Percentiles rank a stretch among this genome's conserved stretches.
phyloP scores from a whole-genome alignment of 495 filamentous ascomycete genomes.

The Penicillium ochrochloron region DNA sequence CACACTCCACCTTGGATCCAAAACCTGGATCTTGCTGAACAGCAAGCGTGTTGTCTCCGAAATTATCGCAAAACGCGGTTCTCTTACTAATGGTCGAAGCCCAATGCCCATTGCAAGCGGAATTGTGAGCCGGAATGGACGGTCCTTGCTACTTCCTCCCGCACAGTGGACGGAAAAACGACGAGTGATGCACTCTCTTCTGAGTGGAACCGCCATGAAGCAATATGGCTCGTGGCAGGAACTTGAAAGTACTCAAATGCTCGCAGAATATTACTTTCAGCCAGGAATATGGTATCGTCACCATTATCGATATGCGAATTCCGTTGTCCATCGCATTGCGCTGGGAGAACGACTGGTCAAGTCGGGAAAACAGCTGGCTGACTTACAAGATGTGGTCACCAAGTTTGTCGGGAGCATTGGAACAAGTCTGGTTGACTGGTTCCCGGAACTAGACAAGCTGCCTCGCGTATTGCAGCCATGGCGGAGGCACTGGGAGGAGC shows the following conservation, averaged over 20 bases:
- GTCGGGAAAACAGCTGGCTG: slow-evolving; percentile 28
- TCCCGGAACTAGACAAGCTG: slow-evolving; percentile 40
- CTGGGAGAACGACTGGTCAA: slow-evolving; percentile 32
- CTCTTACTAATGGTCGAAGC: slow-evolving; percentile 39
- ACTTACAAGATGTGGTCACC: slow-evolving; percentile 34
- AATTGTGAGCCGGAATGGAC: slow-evolving; percentile 37
- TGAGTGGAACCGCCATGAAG: slow-evolving; percentile 39
- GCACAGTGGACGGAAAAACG: slow-evolving; percentile 37
- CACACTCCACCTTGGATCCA: slow-evolving; percentile 39
- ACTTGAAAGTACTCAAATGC: slow-evolving; percentile 43
- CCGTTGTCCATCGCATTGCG: slow-evolving; percentile 43
- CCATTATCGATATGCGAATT: slow-evolving; percentile 49
- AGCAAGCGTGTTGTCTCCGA: slow-evolving; percentile 36
- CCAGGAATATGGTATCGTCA: slow-evolving; percentile 45
- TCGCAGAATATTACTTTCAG: slow-evolving; percentile 38
- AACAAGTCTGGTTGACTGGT: slow-evolving; percentile 42
- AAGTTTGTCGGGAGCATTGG: slow-evolving; percentile 36
- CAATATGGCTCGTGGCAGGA: slow-evolving; percentile 46
- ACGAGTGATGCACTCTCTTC: slow-evolving; percentile 48
- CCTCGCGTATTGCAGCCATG: slow-evolving; percentile 46
- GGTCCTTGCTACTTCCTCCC: slow-evolving; percentile 36
- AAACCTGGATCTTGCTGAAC: slow-evolving; percentile 45
- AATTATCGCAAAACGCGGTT: slow-evolving; percentile 39
- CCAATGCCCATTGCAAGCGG: slow-evolving; percentile 40
- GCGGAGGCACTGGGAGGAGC: slow-evolving; percentile 40